Conservation (phyloP, 2,329 filamentous ascomycete species). For the Aspergillus ibericus region DNA sequence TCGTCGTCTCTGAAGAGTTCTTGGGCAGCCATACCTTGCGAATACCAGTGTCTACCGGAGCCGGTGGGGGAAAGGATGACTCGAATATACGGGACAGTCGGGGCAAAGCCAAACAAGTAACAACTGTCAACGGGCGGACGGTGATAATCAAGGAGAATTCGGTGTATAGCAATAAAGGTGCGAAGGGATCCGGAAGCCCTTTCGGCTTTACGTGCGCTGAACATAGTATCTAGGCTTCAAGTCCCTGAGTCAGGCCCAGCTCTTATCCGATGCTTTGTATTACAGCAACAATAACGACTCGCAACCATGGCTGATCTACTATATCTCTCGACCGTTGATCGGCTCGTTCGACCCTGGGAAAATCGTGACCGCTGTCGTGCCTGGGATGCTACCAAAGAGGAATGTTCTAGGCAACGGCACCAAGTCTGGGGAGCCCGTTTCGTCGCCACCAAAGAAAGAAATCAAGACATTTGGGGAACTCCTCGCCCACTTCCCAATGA, state of each 20-base stretch:
- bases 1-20: slow-evolving; percentile 89
- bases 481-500: slow-evolving; percentile 88
- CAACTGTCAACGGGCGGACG: slow-evolving; percentile 87
- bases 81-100: slow-evolving; percentile 78
- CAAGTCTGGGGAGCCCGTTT: slow-evolving; percentile 36
- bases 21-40: slow-evolving; percentile 94
- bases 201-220: slow-evolving; percentile 14
- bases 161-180: slow-evolving; percentile 95
- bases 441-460: slow-evolving; percentile 70
- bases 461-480: slow-evolving; percentile 89
- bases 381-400: slow-evolving; percentile 42
- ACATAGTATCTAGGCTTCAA: slow-evolving; percentile 70
- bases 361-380: slow-evolving; percentile 64
- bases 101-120: slow-evolving; percentile 91
- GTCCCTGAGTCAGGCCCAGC: slow-evolving; percentile 80
- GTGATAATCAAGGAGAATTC: slow-evolving; percentile 92
- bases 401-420: slow-evolving; percentile 20
- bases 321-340: slow-evolving; percentile 84
- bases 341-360: slow-evolving; percentile 77
- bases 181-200: slow-evolving; percentile 15
- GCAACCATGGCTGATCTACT: slow-evolving; percentile 94
- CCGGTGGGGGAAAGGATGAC: slow-evolving; percentile 52
- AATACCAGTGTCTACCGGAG: slow-evolving; percentile 61
- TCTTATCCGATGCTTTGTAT: slow-evolving; percentile 81
- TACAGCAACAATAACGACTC: slow-evolving; percentile 87